Base-by-base conservation (phyloP, 2,329 filamentous ascomycete genomes). In the Nothopassalora personata region DNA sequence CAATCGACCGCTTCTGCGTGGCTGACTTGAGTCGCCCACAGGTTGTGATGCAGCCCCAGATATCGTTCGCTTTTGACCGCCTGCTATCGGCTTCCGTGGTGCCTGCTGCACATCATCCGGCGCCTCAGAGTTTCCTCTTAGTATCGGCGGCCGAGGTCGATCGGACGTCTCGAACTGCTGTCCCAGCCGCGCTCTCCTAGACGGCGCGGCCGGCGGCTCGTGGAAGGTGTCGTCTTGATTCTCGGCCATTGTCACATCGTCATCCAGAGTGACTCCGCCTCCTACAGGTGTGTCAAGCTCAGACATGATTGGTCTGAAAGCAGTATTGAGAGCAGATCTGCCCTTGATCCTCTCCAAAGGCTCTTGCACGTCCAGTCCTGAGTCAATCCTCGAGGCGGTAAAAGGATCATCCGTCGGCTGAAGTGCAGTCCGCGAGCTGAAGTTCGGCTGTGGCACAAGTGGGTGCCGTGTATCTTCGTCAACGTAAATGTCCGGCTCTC, bases 21-120 rank as follows among this genome's bases (percentile, higher is more conserved):
- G 75, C 23, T 76, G 73, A n/a, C 76, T 73, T n/a, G 72, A 71
- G 57, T 77, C 75, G n/a, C 65, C 56, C 3, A 58, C 58, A 11
- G 67, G 55, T 19, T 64, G 62, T n/a, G 71, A 60, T 53, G 67
- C 63, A 33, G 70, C 61, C 46, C 93, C 93, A 45, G 93, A 96
- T n/a, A 96, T 84, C 1, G 91, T 97, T 66, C 93, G 86, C 76
- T 97, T 97, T 72, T 91, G 85, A 60, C 92, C 66, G 23, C 64
- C 70, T 52, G 57, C 62, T 52, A 70, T 70, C 39, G 72, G 53
- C 55, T 64, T 65, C 13, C 59, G 57, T 19, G 63, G 64, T 31
- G 70, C 76, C 70, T 54, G 70, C 68, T 59, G 59, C 2, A 57
- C 23, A 54, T 64, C 63, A 27, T 72, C 69, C 47, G 77, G 74